phyloP scores from a whole-genome alignment of 1,284 basidiomycete genomes.

The Apiotrichum montevideense region DNA sequence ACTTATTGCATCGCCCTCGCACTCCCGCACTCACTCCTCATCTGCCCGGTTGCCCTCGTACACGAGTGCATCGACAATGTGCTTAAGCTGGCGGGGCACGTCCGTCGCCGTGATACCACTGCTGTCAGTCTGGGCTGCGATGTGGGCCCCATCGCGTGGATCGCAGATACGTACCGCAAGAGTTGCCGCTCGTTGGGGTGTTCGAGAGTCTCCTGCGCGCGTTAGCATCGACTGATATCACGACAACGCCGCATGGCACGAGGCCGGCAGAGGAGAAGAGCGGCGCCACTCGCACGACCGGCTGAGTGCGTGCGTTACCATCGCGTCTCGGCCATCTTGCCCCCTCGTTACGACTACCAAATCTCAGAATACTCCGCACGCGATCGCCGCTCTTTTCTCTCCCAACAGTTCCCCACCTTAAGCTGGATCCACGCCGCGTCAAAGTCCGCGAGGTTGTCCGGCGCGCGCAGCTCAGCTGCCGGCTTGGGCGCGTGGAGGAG shows the following conservation, averaged over 20 bases:
- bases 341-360: no score
- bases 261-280: no score
- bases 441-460: constrained; percentile 35
- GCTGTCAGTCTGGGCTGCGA: constrained; percentile 43
- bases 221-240: neutral
- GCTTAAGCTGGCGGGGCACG: constrained; percentile 67
- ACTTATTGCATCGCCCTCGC: neutral
- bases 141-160: no score
- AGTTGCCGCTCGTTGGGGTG: constrained; percentile 44
- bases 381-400: neutral
- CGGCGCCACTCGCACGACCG: no score
- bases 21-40: constrained; percentile 61
- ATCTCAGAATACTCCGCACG: no score
- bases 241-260: no score
- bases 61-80: constrained; percentile 82
- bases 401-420: constrained; percentile 19
- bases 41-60: constrained; percentile 75
- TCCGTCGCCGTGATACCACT: constrained; percentile 75
- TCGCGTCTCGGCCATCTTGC: no score
- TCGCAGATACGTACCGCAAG: constrained; percentile 19
- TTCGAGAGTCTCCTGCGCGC: constrained; percentile 33
- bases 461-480: constrained; percentile 8
- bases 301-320: no score
- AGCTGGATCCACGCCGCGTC: constrained; percentile 35
- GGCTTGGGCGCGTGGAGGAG: constrained; percentile 34